These are phyloP conservation scores for Schwanniomyces occidentalis DNA, from an alignment of 805 yeast genomes.

Conservation along the genomic window DNA sequence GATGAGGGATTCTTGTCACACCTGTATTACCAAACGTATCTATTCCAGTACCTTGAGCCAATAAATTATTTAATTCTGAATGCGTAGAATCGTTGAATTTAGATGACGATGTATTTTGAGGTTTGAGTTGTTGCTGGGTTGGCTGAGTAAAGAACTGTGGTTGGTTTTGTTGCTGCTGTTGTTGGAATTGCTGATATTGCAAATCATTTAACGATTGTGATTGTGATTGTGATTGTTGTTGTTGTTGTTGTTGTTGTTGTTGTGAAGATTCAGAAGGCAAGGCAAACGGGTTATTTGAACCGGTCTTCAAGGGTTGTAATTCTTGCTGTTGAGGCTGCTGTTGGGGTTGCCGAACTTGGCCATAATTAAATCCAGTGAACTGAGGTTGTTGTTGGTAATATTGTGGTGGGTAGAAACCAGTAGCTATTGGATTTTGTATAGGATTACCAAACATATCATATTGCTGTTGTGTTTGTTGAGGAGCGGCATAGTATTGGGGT, in stretches of 20 bases:
- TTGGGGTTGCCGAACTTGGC: conserved; percentile 31
- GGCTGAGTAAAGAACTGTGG: conserved; percentile 32
- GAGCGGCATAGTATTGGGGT: conserved; percentile 14
- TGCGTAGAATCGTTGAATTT: conserved; percentile 48
- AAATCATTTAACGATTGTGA: conserved; percentile 13
- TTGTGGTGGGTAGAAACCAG: conserved; percentile 51
- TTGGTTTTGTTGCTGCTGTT: conserved; percentile 26
- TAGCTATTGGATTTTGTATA: conserved; percentile 51
- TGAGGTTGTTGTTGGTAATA: conserved; percentile 24
- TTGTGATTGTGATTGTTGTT: conserved; percentile 20
- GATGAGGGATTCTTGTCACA: conserved; percentile 83
- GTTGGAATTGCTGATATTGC: conserved; percentile 16
- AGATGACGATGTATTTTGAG: conserved; percentile 33
- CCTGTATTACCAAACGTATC: conserved; percentile 94
- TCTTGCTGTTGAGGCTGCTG: conserved; percentile 29
- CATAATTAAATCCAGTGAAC: conserved; percentile 21
- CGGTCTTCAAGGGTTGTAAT: conserved; percentile 61
- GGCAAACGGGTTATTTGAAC: conserved; percentile 81
- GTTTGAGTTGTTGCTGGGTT: conserved; percentile 28
- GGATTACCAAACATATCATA: conserved; percentile 71
- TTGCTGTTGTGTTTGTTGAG: conserved; percentile 32
- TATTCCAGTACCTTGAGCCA: conserved; percentile 86
- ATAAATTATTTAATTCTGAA: conserved; percentile 67
- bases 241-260: conserved; percentile 22
- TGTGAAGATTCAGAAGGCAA: conserved; percentile 23